Evolutionary conservation across 2,329 filamentous ascomycete genomes (phyloP), one percentile per base, ranked within the genome.

Genomic region (Verticillium isaacii): DNA sequence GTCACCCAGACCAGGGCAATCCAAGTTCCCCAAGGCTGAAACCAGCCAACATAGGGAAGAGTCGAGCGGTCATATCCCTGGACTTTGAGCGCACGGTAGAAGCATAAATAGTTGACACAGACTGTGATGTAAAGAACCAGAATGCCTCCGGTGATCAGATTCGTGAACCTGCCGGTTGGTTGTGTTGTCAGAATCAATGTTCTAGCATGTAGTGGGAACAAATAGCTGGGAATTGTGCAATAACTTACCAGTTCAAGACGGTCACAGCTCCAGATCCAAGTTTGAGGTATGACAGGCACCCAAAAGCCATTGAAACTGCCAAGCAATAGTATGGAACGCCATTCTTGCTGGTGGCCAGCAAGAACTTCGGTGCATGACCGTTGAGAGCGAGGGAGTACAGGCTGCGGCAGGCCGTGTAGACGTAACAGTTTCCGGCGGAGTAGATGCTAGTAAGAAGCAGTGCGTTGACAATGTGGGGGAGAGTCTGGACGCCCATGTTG

Each of bases 261-360:
- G 78, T 71, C 9, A 79, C 74, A 0, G 82, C 82, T 54, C 76
- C 77, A 68, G 73, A 80, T 64, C 75, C 77, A 15, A 81, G 76
- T 59, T 82, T 78, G 52, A 86, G 75, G 71, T 86, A 82, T 34
- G 81, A 81, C 37, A 85, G 73, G 63, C 82, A 73, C 8, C 81
- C 80, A 72, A 85, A 83, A 32, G 78, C 67, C 77, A 85, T 83
- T 58, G 83, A 80, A 6, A 85, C 66, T 36, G 64, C 67, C 71
- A 87, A 85, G 68, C 81, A 83, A 69, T 80, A 87, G 67, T 88
- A 80, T 11, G 85, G 85, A 0, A 88, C 85, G 69, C 88, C 88
- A 11, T 82, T 80, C 66, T 77, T 78, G 1, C 81, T 86, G 68
- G 80, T 83, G 67, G 81, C 78, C 19, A 76, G 74, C 19, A 88